Evolutionary conservation across 768 basidiomycete species (phyloP), one percentile per base, ranked within the genome.

Genomic region (Russula foetens): DNA sequence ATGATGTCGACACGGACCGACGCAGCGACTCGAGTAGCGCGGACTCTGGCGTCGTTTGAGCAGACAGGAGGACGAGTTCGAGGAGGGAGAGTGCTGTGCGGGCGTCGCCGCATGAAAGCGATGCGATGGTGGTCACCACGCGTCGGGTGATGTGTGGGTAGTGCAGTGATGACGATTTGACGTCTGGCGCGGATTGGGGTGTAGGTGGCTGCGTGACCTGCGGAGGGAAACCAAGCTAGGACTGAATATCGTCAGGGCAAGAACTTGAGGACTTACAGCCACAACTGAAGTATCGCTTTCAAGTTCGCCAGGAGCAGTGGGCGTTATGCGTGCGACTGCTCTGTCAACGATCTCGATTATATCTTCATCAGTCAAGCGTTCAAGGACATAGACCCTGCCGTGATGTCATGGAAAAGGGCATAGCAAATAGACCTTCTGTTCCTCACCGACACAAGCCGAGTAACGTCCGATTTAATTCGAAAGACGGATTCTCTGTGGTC

Each of bases 401-500:
- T n/a, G 14, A 12, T 21, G 44, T 60, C 11, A 58, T 17, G 14
- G 5, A 5, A 50, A n/a, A 26, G 1, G 24, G 11, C 14, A 43
- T 53, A 28, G 21, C 21, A 17, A 6, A 44, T 38, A 44, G 47
- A 11, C 47, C 24, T 21, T 35, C 31, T 7, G 73, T 39, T 33
- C 28, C 81, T 67, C 64, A 86, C 88, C 88, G 80, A 72, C 89
- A 91, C 46, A 89, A 83, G 68, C 85, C 86, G 31, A 91, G 73
- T 29, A 91, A 75, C 12, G 89, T 84, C 33, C 83, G 78, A 19
- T 84, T 88, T 33, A 91, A 71, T 65, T 87, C 89, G 75, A 94
- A 94, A 0, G 88, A 90, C 1, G 91, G 91, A 63, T 94, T 94
- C 71, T 94, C 92, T 0, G 91, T 93, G 3, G 91, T 94, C 0